Base-by-base conservation (phyloP, 2,329 filamentous ascomycete genomes). In the Fusarium temperatum region DNA sequence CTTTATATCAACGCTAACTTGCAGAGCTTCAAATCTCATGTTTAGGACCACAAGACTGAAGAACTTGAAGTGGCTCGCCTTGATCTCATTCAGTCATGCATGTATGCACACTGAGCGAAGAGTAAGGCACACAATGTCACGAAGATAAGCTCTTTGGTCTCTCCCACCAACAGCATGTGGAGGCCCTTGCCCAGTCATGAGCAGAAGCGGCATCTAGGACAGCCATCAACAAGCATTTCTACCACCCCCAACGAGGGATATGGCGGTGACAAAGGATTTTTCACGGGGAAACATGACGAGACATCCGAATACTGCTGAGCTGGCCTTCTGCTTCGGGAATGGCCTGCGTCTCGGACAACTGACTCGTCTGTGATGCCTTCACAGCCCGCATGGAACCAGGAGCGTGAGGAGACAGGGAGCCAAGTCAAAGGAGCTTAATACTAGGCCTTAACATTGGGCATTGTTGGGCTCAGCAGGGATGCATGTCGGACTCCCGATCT, bases 271-370 rank as follows among this genome's bases (percentile, higher is more conserved):
- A 72, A 70, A 74, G 69, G 63, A 65, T 66, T 68, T 56, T 63
- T 69, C 64, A 68, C 71, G 72, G 66, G 76, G 73, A 68, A 71
- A 73, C 71, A 67, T 63, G 63, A 47, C 68, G 54, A 70, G 57
- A 66, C 62, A 74, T 68, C 76, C 75, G 73, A 60, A 59, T 59
- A 66, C 59, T 68, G 75, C 62, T 81, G 79, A 80, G 78, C 60
- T 81, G 78, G 75, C 80, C 75, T 79, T 75, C 78, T 79, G 74
- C 68, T 79, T 81, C 70, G 68, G 80, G 80, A 78, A 78, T 76
- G 70, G 75, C 72, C 65, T 78, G 78, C 80, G 73, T 79, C 74
- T 71, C 67, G 63, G 68, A 55, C 67, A 61, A 70, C 70, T 75
- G 66, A 77, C 75, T 78, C 69, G 62, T 66, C 73, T 58, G 68